Evolutionary conservation across 2,329 filamentous ascomycete species (phyloP).

Genomic region (Niveomyces coronatus): DNA sequence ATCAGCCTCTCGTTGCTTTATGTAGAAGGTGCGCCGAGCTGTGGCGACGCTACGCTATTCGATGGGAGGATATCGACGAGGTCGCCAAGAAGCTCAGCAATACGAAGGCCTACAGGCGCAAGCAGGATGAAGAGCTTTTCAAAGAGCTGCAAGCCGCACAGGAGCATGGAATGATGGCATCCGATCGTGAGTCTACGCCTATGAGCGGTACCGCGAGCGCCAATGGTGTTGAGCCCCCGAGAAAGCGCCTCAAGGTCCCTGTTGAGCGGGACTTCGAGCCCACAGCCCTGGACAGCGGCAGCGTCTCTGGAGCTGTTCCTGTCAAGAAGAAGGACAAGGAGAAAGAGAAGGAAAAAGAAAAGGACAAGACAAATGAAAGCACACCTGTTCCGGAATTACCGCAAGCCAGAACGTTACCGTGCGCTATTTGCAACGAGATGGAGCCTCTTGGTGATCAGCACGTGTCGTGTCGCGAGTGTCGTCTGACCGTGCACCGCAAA

Average conservation of each 20-base stretch:
- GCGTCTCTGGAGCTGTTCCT: conserved; percentile 22
- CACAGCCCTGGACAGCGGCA: conserved; percentile 33
- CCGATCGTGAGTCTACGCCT: conserved; percentile 33
- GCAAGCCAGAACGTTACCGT: conserved; percentile 68
- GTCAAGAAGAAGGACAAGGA: conserved; percentile 49
- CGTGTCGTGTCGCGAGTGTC: conserved; percentile 75
- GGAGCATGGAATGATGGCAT: conserved; percentile 38
- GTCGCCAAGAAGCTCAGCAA: conserved; percentile 76
- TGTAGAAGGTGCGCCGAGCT: conserved; percentile 85
- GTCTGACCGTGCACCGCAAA: conserved; percentile 78
- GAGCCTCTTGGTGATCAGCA: conserved; percentile 63
- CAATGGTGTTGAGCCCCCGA: conserved; percentile 41
- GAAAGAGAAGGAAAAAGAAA: conserved; percentile 28
- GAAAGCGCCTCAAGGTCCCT: conserved; percentile 53
- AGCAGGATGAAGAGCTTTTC: conserved; percentile 82
- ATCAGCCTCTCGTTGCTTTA: conserved; percentile 67
- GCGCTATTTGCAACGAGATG: conserved; percentile 69
- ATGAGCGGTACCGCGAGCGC: conserved; percentile 20
- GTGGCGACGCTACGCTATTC: conserved; percentile 92
- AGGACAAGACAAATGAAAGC: conserved; percentile 36
- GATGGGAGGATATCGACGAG: conserved; percentile 91
- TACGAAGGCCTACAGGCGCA: conserved; percentile 75
- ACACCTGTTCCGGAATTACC: conserved; percentile 65
- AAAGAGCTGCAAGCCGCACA: conserved; percentile 60
- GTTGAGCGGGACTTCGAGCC: conserved; percentile 42